These are phyloP conservation scores for Coniella vitis DNA, from an alignment of 2,329 filamentous ascomycete species.

Conservation along the genomic window DNA sequence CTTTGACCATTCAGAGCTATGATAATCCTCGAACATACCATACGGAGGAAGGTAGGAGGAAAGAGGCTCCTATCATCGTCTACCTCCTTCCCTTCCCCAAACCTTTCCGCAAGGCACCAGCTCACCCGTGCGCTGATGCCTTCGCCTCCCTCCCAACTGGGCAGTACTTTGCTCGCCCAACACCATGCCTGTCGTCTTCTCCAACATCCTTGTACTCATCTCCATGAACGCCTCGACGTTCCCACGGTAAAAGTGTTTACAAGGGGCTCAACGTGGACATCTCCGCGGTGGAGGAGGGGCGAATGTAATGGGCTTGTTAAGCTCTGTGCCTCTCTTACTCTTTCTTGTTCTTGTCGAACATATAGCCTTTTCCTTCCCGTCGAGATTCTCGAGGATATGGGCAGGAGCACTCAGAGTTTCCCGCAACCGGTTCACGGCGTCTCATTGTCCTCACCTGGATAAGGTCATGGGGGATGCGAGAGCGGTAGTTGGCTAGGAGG, in stretches of 20 bases:
- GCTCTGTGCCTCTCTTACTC: too few species aligned
- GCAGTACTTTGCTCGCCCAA: conserved; percentile 25
- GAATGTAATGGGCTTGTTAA: too few species aligned
- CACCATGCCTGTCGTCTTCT: conserved; percentile 35
- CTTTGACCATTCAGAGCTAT: too few species aligned
- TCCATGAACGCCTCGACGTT: conserved; percentile 30
- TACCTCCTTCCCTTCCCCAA: conserved; percentile 28
- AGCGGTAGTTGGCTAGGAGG: conserved; percentile 25
- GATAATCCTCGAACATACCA: too few species aligned
- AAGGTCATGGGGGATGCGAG: conserved; percentile 31
- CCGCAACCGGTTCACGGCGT: conserved; percentile 32
- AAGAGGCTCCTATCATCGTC: conserved; percentile 30
- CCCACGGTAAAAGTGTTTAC: conserved; percentile 23
- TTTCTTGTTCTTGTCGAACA: too few species aligned
- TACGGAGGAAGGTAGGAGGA: too few species aligned
- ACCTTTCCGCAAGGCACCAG: conserved; percentile 33
- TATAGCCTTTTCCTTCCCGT: too few species aligned
- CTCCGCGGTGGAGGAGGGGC: conserved; percentile 25
- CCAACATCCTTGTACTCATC: conserved; percentile 32
- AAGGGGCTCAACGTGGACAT: conserved; percentile 29
- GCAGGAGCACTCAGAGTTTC: too few species aligned
- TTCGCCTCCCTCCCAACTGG: conserved; percentile 24
- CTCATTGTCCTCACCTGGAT: conserved; percentile 33
- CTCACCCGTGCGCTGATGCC: conserved; percentile 31
- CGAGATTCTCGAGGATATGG: too few species aligned